phyloP scores from a whole-genome alignment of 495 filamentous ascomycete genomes.

The Aspergillus sclerotiicarbonarius region DNA sequence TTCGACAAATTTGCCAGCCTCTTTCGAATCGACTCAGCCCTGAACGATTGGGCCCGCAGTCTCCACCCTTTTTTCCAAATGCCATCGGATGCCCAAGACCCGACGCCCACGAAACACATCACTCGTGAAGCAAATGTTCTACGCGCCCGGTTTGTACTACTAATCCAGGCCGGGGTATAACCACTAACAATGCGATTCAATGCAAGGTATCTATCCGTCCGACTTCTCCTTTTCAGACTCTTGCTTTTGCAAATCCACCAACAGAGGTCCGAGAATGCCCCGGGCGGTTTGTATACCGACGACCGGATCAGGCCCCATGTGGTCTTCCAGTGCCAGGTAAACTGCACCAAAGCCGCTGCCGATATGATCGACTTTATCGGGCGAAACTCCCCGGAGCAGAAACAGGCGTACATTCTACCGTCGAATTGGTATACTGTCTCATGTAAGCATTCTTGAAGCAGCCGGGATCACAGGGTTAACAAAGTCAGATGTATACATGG shows the following conservation, averaged over 20 bases:
- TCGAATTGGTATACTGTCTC: conserved; percentile 13
- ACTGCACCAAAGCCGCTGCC: conserved; percentile 13
- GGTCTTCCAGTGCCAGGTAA: conserved; percentile 9
- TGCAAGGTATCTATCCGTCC: conserved; percentile 16
- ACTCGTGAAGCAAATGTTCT: conserved; percentile 16
- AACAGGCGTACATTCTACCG: conserved; percentile 17
- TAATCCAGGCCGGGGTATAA: too few relatives aligned
- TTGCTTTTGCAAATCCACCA: conserved; percentile 15
- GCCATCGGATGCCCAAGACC: conserved; percentile 12
- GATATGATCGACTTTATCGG: conserved; percentile 18
- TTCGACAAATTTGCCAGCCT: conserved; percentile 15
- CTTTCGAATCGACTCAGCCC: conserved; percentile 10
- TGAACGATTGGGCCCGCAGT: conserved; percentile 11
- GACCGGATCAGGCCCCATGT: neutral
- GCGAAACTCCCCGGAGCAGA: conserved; percentile 12
- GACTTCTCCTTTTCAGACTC: conserved; percentile 16
- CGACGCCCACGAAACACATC: conserved; percentile 15
- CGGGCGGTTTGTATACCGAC: neutral
- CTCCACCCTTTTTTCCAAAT: conserved; percentile 14
- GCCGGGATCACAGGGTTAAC: neutral
- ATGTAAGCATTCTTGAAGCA: neutral
- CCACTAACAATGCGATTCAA: too few relatives aligned
- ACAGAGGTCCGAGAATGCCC: neutral
- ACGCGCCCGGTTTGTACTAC: conserved; percentile 9
- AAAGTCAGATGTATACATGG: conserved; percentile 19